phyloP scores from a whole-genome alignment of 2,329 filamentous ascomycete species.

The Cercospora janseana region DNA sequence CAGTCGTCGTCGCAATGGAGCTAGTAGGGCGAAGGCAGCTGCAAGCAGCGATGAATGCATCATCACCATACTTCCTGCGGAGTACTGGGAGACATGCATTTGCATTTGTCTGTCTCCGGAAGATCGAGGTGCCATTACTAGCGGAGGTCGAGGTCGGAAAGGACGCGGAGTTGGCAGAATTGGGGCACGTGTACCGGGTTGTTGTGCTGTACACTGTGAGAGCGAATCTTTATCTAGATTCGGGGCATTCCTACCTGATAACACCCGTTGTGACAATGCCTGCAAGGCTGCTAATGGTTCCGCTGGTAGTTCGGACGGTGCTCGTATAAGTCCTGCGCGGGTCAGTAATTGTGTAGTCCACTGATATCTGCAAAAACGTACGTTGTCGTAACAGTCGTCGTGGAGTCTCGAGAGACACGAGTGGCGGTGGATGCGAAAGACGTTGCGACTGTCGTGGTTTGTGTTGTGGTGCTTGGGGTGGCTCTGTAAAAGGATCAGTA shows the following conservation, averaged over 20 bases:
- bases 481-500: neutral
- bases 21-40: slow-evolving; percentile 6
- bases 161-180: neutral
- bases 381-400: slow-evolving; percentile 6
- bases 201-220: slow-evolving; percentile 2
- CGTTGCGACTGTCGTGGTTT: slow-evolving; percentile 1
- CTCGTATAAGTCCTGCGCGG: slow-evolving; percentile 6
- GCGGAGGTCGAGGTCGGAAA: slow-evolving; percentile 2
- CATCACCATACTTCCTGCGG: neutral
- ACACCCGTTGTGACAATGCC: slow-evolving; percentile 1
- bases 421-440: slow-evolving; percentile 1
- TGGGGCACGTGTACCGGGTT: slow-evolving; percentile 10
- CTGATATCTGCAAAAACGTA: neutral
- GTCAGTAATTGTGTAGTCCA: neutral
- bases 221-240: neutral
- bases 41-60: slow-evolving; percentile 4
- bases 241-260: neutral
- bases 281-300: slow-evolving; percentile 5
- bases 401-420: neutral
- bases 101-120: neutral
- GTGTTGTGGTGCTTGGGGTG: neutral
- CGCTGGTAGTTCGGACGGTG: slow-evolving; percentile 8
- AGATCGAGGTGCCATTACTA: neutral
- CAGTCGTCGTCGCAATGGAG: neutral
- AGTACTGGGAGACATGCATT: neutral